Percentiles rank a stretch among this genome's conserved stretches.
Conservation (phyloP, 768 basidiomycete genomes). For the Ramaria rubella region DNA sequence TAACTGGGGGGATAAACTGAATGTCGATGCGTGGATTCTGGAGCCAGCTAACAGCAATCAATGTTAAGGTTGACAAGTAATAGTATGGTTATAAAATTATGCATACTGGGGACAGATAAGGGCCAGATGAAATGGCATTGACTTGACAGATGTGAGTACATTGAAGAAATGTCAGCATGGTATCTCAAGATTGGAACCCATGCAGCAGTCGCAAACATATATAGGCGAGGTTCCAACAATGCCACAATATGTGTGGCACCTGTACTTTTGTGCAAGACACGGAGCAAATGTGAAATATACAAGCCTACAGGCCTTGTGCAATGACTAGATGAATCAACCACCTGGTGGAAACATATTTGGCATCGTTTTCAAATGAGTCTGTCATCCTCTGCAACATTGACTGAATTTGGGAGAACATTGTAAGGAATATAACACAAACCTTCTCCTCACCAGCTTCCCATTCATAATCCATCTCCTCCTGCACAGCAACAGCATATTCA, state of each 20-base stretch:
- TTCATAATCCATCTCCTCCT: background rate
- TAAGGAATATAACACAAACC: no score
- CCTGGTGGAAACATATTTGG: conserved; percentile 21
- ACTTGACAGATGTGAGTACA: conserved; percentile 16
- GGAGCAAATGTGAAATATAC: conserved; percentile 19
- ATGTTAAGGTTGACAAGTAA: background rate
- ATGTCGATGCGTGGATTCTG: background rate
- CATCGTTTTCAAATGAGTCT: conserved; percentile 27
- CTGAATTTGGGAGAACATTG: conserved; percentile 14
- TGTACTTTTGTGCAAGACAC: conserved; percentile 19
- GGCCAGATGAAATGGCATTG: conserved; percentile 24
- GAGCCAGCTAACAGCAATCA: no score
- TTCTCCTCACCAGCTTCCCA: conserved; percentile 10
- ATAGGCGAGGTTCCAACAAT: conserved; percentile 20
- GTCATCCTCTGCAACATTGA: background rate
- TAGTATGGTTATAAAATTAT: background rate
- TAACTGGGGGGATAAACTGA: background rate
- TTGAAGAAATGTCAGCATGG: conserved; percentile 30
- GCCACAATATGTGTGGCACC: conserved; percentile 22
- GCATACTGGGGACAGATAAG: conserved; percentile 22
- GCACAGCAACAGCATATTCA: background rate
- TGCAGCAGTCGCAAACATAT: conserved; percentile 32
- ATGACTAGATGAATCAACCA: conserved; percentile 24
- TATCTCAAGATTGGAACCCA: conserved; percentile 28
- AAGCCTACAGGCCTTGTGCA: conserved; percentile 18